Evolutionary conservation across 169 alveolate species (phyloP).

Genomic region (Plasmodium vivax): DNA sequence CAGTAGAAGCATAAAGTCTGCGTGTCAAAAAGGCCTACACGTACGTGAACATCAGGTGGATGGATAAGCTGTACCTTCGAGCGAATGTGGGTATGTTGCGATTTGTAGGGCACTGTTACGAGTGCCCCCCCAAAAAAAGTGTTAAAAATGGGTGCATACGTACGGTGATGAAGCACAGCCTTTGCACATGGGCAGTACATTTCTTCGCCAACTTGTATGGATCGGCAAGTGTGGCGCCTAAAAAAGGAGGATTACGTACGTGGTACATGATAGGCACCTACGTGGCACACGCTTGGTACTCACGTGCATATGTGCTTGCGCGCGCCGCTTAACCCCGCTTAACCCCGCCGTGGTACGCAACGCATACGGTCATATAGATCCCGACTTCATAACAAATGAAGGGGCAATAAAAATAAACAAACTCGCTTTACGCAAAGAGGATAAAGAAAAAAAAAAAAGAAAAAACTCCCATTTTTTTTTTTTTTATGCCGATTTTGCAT

Average conservation of each 20-base stretch:
- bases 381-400: not conserved
- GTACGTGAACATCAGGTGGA: not conserved
- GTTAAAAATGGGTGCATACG: not conserved
- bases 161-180: not conserved
- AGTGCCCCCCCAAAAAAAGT: not conserved
- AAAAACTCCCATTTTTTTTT: not conserved
- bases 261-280: too few species aligned
- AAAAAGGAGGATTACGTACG: not conserved
- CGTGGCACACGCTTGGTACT: too few species aligned
- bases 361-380: not conserved
- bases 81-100: not conserved
- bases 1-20: not conserved
- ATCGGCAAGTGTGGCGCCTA: not conserved
- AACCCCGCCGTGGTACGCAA: not conserved
- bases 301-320: not conserved
- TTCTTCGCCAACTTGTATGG: not conserved
- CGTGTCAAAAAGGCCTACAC: not conserved
- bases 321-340: not conserved
- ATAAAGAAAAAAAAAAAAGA: not conserved
- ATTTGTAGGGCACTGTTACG: not conserved
- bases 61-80: not conserved
- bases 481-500: slow-evolving; percentile 2
- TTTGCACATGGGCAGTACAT: not conserved
- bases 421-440: not conserved
- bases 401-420: not conserved